Evolutionary conservation across 768 basidiomycete species (phyloP), one percentile per base, ranked within the genome.

Genomic region (Hirschioporus abietinus): DNA sequence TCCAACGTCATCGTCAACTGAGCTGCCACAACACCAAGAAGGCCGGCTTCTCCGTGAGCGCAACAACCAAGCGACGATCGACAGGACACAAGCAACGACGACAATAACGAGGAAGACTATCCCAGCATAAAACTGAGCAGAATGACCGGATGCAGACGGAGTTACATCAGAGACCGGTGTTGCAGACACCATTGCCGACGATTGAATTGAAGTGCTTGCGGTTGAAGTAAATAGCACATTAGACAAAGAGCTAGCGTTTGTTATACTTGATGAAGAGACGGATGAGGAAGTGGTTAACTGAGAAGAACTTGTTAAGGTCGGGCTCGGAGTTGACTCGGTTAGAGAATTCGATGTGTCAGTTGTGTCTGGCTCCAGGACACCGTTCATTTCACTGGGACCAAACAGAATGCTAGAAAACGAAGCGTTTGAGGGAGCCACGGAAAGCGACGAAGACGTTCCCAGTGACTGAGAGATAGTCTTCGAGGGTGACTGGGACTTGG

Each of bases 61-160:
- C 25, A 61, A 23, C 30, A 61, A 34, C 60, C 60, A 61, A 12
- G 60, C 60, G 30, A 34, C 60, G 12, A 61, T 12, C 60, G 60
- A 61, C 23, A 61, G 20, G 60, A 24, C 15, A 23, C 24, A 61
- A 4, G 60, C 60, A 17, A 61, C 25, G 30, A 34, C 60, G 9
- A 61, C 60, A 24, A 61, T 61, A 8, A 34, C 30, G 15, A 34
- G 25, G 23, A 61, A 61, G 30, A 23, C 60, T 25, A 61, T 34
- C 23, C 25, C 60, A 34, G 30, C 60, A 18, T 61, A 61, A 18
- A 61, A 61, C 17, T 61, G 25, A 25, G 60, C 60, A 61, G 25
- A 25, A 34, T 34, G 60, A 3, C 60, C 60, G 60, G 60, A 25
- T 25, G 1, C 17, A 18, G 60, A 18, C 23, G 24, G 60, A 15